phyloP scores from a whole-genome alignment of 768 basidiomycete genomes.

The Hortiboletus campestris region DNA sequence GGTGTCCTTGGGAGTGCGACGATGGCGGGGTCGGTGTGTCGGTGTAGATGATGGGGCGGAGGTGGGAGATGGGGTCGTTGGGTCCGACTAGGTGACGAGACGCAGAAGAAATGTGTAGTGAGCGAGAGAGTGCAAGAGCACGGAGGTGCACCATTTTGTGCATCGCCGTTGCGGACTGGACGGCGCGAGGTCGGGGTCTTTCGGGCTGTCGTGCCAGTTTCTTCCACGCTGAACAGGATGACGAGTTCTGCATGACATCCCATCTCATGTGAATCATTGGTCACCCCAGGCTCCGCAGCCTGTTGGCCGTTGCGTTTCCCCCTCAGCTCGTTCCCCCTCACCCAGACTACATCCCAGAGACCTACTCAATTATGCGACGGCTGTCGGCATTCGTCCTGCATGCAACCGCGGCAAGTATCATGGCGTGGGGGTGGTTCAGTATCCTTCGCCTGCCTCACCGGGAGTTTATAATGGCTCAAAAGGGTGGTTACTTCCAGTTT shows the following conservation, averaged over 20 bases:
- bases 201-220: background rate
- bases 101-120: slow-evolving; percentile 26
- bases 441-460: background rate
- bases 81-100: slow-evolving; percentile 55
- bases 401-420: slow-evolving; percentile 28
- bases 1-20: slow-evolving; percentile 23
- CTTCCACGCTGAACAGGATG: background rate
- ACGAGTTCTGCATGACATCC: background rate
- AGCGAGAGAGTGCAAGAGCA: slow-evolving; percentile 3
- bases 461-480: slow-evolving; percentile 36
- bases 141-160: background rate
- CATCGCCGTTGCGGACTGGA: background rate
- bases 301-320: background rate
- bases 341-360: background rate
- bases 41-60: slow-evolving; percentile 78
- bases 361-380: slow-evolving; percentile 7
- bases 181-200: no score
- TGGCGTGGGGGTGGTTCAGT: slow-evolving; percentile 37
- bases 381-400: slow-evolving; percentile 30
- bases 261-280: background rate
- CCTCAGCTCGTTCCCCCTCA: background rate
- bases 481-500: slow-evolving; percentile 68
- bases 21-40: slow-evolving; percentile 46
- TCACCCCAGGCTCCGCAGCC: background rate
- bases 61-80: slow-evolving; percentile 74